Percentiles rank a stretch among this genome's conserved stretches.
phyloP scores from a whole-genome alignment of 2,329 filamentous ascomycete species.

The Exophiala sp. region DNA sequence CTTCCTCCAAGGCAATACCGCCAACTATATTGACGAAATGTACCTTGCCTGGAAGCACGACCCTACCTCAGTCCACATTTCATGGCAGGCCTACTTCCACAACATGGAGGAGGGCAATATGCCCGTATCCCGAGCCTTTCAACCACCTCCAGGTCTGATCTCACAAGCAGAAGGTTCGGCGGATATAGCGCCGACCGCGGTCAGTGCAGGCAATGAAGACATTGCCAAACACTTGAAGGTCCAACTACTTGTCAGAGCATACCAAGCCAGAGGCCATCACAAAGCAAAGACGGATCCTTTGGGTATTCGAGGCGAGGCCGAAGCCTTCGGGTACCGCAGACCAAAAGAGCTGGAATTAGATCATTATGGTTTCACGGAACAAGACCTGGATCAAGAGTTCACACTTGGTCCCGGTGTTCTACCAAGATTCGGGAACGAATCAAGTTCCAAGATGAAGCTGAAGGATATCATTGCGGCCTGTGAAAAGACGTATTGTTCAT shows the following conservation, averaged over 20 bases:
- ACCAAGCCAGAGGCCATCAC: constrained; percentile 96
- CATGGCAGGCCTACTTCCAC: constrained; percentile 99
- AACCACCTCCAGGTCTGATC: constrained; percentile 87
- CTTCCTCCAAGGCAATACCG: constrained; percentile 93
- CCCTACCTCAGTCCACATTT: constrained; percentile 88
- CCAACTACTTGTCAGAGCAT: constrained; percentile 91
- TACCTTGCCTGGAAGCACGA: constrained; percentile 97
- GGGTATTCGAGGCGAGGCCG: constrained; percentile 81
- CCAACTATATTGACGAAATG: constrained; percentile 99
- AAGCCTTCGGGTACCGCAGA: constrained; percentile 79
- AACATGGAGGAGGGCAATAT: constrained; percentile 99
- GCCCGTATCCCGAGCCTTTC: constrained; percentile 96
- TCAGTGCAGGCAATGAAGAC: constrained; percentile 62
- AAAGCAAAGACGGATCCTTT: constrained; percentile 97
- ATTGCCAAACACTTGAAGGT: constrained; percentile 97
- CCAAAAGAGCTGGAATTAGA: constrained; percentile 91
- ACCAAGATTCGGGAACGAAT: constrained; percentile 84
- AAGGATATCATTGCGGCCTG: constrained; percentile 90
- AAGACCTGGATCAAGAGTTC: constrained; percentile 90
- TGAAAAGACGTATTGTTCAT: constrained; percentile 93
- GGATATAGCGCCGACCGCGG: constrained; percentile 56
- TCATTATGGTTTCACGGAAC: constrained; percentile 92
- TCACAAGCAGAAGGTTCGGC: constrained; percentile 70
- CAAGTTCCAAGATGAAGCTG: constrained; percentile 91
- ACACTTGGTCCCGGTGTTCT: constrained; percentile 90